Percentiles rank a stretch among this genome's conserved stretches.
These are phyloP conservation scores for Cutaneotrichosporon daszewskae DNA, from an alignment of 1,284 basidiomycete genomes.

Conservation along the genomic window DNA sequence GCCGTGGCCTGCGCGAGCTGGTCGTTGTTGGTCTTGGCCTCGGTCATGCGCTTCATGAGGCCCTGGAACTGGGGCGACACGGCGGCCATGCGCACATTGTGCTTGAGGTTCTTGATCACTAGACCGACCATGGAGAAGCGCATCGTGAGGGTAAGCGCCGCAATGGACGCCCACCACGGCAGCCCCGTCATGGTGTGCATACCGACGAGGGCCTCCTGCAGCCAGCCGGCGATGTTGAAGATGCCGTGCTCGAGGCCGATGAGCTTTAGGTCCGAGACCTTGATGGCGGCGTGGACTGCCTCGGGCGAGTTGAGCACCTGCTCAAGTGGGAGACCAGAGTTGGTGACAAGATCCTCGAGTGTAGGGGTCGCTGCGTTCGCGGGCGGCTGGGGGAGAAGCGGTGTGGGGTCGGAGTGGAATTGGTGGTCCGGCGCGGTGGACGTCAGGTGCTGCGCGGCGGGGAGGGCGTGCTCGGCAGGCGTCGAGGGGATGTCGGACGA, in stretches of 20 bases:
- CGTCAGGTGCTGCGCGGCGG: conserved; percentile 11
- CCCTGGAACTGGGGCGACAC: conserved; percentile 58
- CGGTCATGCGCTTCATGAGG: conserved; percentile 54
- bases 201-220: conserved; percentile 60
- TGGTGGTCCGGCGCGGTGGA: conserved; percentile 18
- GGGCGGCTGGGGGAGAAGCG: conserved; percentile 33
- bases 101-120: conserved; percentile 60
- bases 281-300: conserved; percentile 50
- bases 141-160: conserved; percentile 63
- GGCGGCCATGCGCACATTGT: conserved; percentile 63
- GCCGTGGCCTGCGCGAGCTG: conserved; percentile 54
- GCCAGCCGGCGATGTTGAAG: conserved; percentile 58
- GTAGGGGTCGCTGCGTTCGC: conserved; percentile 31
- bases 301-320: conserved; percentile 44
- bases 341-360: conserved; percentile 40
- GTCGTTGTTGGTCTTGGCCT: conserved; percentile 53
- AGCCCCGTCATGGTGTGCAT: conserved; percentile 68
- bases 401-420: conserved; percentile 21
- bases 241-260: conserved; percentile 62
- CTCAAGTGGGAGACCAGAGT: conserved; percentile 33
- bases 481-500: conserved; percentile 8
- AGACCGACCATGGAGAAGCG: conserved; percentile 67
- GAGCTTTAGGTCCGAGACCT: conserved; percentile 71
- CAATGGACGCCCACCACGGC: conserved; percentile 82
- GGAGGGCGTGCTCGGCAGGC: conserved; percentile 8